Evolutionary conservation across 148 eudicot genomes (phyloP), one percentile per base, ranked within the genome.

Genomic region (Salicornia ramosissima): DNA sequence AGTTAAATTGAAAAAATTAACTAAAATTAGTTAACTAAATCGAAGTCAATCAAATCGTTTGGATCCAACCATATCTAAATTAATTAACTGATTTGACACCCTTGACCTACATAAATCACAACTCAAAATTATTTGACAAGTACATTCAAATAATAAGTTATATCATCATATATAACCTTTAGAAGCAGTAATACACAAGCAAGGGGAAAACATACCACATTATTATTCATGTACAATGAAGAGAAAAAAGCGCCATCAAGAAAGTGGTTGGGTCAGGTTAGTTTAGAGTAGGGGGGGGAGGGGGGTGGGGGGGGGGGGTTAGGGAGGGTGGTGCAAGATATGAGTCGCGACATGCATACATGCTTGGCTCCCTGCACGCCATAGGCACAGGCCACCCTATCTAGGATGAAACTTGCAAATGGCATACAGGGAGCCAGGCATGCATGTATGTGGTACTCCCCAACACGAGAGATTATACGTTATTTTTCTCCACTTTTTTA

Each of bases 371-470:
- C 74, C 69, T 64, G 79, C 30, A 75, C 64, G 79, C 79, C 79
- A 75, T 70, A 47, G 14, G 42, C 65, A 43, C 14, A 65, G 64
- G 64, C 51, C 79, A 55, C 22, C 59, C 74, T 0, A 30, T 30
- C 24, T 30, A 1, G 74, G 74, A 21, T 64, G 70, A 59, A 55
- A 65, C 55, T 47, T 55, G 74, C 74, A 13, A 10, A 75, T 75
- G 79, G 79, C 79, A 65, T 75, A 54, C 74, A 70, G 79, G 70
- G 79, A 75, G 79, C 79, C 74, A 70, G 69, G 74, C 79, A 75
- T 70, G 46, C 11, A 6, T 1, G 0, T 49, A 43, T 2, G 2
- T 36, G 9, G 5, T 10, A 5, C 4, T 1, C 25, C 21, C 1
- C 24, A 19, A 59, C 2, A 36, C 8, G 40, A 36, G 40, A 36